Evolutionary conservation across 2,329 filamentous ascomycete species (phyloP).

Genomic region (Didymella pomorum): DNA sequence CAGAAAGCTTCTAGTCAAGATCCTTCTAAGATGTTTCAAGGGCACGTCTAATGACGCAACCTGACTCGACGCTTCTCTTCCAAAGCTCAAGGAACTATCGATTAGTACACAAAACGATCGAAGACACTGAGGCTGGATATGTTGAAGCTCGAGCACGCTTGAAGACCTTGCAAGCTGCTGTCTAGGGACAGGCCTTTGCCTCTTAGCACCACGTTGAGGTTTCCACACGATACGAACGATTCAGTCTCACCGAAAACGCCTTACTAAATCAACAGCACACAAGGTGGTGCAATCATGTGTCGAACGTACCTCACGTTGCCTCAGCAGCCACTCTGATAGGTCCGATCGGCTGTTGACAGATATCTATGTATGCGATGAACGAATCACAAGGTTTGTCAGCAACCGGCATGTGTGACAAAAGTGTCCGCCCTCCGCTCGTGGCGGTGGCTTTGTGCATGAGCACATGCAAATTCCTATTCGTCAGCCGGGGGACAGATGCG

Average conservation of each 20-base stretch:
- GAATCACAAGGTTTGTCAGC: not conserved
- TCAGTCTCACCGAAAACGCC: not conserved
- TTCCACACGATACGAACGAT: no score
- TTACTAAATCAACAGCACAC: not conserved
- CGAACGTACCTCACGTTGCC: not conserved
- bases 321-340: not conserved
- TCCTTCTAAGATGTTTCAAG: conserved; percentile 48
- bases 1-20: conserved; percentile 56
- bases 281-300: not conserved
- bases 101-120: no score
- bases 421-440: not conserved
- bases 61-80: not conserved
- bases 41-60: not conserved
- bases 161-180: not conserved
- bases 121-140: not conserved
- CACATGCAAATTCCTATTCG: conserved; percentile 1
- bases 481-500: not conserved
- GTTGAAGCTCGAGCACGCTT: not conserved
- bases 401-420: conserved; percentile 3
- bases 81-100: not conserved
- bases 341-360: not conserved
- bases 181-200: no score
- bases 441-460: conserved; percentile 4
- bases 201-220: no score
- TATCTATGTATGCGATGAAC: not conserved